Evolutionary conservation across 768 basidiomycete genomes (phyloP).

Genomic region (Auricularia sp.): DNA sequence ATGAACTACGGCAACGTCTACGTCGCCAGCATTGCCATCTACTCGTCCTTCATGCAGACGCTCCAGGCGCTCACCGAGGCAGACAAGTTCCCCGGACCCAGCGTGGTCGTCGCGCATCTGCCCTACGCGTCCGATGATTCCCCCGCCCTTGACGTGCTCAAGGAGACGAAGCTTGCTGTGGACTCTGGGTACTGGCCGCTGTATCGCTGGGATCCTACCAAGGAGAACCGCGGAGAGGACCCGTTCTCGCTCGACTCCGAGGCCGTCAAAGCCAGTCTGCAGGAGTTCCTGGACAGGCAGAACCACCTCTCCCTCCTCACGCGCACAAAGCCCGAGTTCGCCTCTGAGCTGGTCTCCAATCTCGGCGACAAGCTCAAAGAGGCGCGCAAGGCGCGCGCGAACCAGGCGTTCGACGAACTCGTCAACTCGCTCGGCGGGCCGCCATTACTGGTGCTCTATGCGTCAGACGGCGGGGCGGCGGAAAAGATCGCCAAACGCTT

Average conservation of each 20-base stretch:
- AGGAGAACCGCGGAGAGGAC: constrained; percentile 63
- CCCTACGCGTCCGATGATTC: constrained; percentile 73
- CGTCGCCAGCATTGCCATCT: constrained; percentile 90
- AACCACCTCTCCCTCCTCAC: constrained; percentile 94
- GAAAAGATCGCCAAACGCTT: constrained; percentile 93
- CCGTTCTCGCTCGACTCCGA: constrained; percentile 91
- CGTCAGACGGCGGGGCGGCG: constrained; percentile 90
- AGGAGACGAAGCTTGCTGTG: constrained; percentile 94
- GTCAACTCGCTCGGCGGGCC: constrained; percentile 80
- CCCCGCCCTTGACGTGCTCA: constrained; percentile 80
- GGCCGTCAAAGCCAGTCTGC: constrained; percentile 84
- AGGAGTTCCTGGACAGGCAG: constrained; percentile 89
- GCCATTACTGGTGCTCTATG: constrained; percentile 82
- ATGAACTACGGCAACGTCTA: constrained; percentile 98
- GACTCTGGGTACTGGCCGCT: constrained; percentile 97
- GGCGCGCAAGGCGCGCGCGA: constrained; percentile 70
- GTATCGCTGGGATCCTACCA: constrained; percentile 93
- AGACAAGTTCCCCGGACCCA: constrained; percentile 80
- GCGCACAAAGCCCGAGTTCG: constrained; percentile 67
- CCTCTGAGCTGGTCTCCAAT: constrained; percentile 71
- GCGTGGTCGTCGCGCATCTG: constrained; percentile 87
- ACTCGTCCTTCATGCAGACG: constrained; percentile 91
- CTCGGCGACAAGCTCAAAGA: constrained; percentile 77
- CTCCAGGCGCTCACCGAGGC: constrained; percentile 87
- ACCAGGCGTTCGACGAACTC: constrained; percentile 75